phyloP scores from a whole-genome alignment of 345 rosid genomes.

The Citrus mangshanensis region DNA sequence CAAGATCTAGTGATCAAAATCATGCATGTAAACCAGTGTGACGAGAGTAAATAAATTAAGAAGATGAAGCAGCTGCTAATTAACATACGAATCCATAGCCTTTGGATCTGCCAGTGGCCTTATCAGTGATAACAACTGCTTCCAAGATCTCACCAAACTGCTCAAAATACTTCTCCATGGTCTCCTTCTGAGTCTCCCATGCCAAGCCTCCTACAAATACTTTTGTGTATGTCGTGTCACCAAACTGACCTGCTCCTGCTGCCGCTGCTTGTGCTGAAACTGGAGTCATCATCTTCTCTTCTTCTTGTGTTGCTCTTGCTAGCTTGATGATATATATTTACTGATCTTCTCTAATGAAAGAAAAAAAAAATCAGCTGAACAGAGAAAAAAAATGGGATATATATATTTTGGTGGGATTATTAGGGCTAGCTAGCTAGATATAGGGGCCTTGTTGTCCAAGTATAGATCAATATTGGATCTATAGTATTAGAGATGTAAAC shows the following conservation, averaged over 20 bases:
- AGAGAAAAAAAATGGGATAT: not conserved
- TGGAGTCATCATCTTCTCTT: constrained; percentile 39
- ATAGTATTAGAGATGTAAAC: not conserved
- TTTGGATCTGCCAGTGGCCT: constrained; percentile 98
- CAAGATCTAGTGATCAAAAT: constrained; percentile 11
- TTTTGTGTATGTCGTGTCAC: constrained; percentile 91
- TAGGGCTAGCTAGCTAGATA: not conserved
- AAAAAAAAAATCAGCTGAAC: not conserved
- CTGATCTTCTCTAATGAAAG: not conserved
- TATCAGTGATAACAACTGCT: constrained; percentile 96
- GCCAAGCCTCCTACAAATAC: constrained; percentile 98
- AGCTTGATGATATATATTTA: not conserved
- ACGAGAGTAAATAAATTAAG: not conserved
- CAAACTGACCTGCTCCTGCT: constrained; percentile 49
- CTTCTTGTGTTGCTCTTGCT: not conserved
- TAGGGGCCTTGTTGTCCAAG: not conserved
- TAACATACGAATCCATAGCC: constrained; percentile 94
- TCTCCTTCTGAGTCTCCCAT: constrained; percentile 95
- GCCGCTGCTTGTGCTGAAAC: constrained; percentile 38
- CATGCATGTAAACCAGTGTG: not conserved
- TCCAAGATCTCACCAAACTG: constrained; percentile 98
- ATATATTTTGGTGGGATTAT: not conserved
- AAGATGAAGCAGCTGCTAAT: not conserved
- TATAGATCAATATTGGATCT: not conserved
- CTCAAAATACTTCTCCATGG: constrained; percentile 89